Evolutionary conservation across 2,329 filamentous ascomycete genomes (phyloP).

Genomic region (Tolypocladium sp.): DNA sequence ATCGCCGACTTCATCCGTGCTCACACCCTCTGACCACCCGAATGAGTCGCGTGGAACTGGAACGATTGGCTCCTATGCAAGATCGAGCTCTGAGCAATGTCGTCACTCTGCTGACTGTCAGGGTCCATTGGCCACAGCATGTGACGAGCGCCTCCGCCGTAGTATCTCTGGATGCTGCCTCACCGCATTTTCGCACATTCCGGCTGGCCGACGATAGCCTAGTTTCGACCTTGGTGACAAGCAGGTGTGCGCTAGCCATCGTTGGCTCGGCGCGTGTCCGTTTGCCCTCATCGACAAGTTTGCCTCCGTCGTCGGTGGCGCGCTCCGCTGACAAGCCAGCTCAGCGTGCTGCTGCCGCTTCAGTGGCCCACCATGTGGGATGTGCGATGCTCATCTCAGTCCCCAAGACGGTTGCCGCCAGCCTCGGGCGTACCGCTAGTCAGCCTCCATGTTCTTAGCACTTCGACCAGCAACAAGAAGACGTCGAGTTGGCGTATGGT

Average conservation of each 20-base stretch:
- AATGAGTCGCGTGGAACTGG: neutral
- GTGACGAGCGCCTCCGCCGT: slow-evolving; percentile 1
- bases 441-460: neutral
- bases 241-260: neutral
- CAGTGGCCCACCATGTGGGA: neutral
- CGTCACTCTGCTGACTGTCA: neutral
- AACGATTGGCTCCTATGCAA: neutral
- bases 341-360: neutral
- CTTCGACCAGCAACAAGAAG: neutral
- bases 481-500: neutral
- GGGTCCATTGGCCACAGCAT: neutral
- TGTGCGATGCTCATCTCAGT: neutral
- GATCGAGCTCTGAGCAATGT: neutral
- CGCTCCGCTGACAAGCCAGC: neutral
- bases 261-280: neutral
- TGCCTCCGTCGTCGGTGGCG: neutral
- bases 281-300: neutral
- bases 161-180: slow-evolving; percentile 1
- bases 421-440: neutral
- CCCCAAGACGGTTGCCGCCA: neutral
- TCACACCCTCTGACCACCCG: neutral
- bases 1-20: neutral
- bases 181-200: slow-evolving; percentile 7
- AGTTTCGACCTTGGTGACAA: neutral
- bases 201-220: slow-evolving; percentile 7